These are phyloP conservation scores for Mortierella antarctica DNA, from an alignment of 192 early-diverging fungal species.

Conservation along the genomic window DNA sequence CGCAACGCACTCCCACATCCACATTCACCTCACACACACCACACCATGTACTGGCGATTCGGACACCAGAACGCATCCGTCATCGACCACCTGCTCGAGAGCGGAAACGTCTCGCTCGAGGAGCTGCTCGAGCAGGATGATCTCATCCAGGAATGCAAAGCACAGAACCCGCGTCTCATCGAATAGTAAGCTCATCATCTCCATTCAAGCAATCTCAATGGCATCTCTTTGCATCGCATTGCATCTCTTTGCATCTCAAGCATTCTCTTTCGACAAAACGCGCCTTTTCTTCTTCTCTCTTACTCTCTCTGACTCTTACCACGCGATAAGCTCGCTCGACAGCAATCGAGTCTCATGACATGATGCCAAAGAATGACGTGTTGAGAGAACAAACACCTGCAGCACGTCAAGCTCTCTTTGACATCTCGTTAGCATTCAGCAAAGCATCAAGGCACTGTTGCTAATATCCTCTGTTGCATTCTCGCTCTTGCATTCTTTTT, in stretches of 20 bases:
- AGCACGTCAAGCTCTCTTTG: too few relatives aligned
- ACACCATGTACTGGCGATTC: slow-evolving; percentile 91
- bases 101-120: slow-evolving; percentile 88
- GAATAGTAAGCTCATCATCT: slow-evolving; percentile 69
- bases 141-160: slow-evolving; percentile 94
- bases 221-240: too few relatives aligned
- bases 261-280: too few relatives aligned
- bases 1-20: not conserved
- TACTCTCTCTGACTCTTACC: too few relatives aligned
- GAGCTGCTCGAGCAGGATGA: slow-evolving; percentile 94
- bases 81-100: slow-evolving; percentile 93
- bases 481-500: not conserved
- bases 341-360: too few relatives aligned
- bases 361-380: too few relatives aligned
- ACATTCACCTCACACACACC: not conserved
- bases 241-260: too few relatives aligned
- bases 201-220: slow-evolving; percentile 3
- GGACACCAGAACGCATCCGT: slow-evolving; percentile 92
- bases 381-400: too few relatives aligned
- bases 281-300: not conserved
- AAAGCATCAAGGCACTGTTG: too few relatives aligned
- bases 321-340: too few relatives aligned
- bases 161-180: slow-evolving; percentile 90
- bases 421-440: not conserved
- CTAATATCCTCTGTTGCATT: too few relatives aligned